phyloP scores from a whole-genome alignment of 2,329 filamentous ascomycete species.

The Sporothrix sp. region DNA sequence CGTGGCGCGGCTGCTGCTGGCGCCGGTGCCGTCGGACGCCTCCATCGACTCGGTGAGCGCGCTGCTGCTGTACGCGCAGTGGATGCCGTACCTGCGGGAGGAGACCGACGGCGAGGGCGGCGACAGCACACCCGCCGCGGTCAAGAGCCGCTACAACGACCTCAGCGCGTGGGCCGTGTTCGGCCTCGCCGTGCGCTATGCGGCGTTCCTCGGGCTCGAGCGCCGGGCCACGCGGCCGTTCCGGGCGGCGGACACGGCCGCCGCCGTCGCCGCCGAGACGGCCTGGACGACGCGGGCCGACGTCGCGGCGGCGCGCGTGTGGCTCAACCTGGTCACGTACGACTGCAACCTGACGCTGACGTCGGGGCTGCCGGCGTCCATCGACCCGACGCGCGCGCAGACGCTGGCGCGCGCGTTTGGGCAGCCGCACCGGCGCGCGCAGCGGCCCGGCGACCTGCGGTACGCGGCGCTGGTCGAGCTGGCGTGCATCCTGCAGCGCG shows the following conservation, averaged over 20 bases:
- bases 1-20: not conserved
- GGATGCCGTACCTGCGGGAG: constrained; percentile 2
- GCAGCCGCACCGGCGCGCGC: not conserved
- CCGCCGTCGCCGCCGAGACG: not conserved
- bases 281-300: not conserved
- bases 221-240: not conserved
- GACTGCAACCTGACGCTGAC: constrained; percentile 6
- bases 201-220: not conserved
- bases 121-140: too few species aligned
- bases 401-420: not conserved
- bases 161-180: constrained; percentile 5
- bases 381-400: not conserved
- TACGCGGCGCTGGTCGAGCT: constrained; percentile 3
- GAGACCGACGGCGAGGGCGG: not conserved
- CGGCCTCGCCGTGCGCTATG: constrained; percentile 3
- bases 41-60: not conserved
- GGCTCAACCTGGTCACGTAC: constrained; percentile 8
- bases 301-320: not conserved
- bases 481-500: not conserved
- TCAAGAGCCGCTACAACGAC: constrained; percentile 8
- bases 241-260: not conserved
- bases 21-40: not conserved
- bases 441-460: constrained; percentile 1
- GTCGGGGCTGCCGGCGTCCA: constrained; percentile 1
- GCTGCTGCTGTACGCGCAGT: constrained; percentile 1